These are phyloP conservation scores for Luzula sylvatica DNA, from an alignment of 176 grass and related monocot genomes.

Conservation along the genomic window DNA sequence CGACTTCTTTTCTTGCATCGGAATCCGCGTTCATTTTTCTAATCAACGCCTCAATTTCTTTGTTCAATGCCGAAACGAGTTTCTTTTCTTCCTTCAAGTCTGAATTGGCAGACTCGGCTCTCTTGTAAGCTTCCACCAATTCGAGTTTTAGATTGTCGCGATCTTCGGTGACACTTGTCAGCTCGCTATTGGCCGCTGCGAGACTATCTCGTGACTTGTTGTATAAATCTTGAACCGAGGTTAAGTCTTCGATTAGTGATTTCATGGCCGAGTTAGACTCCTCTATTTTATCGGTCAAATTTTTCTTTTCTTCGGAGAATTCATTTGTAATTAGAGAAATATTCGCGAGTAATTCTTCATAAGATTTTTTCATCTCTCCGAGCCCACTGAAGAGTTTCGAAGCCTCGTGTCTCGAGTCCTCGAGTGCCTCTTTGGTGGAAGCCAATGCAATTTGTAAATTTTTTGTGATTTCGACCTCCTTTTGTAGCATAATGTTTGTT, in stretches of 20 bases:
- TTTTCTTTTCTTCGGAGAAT: conserved; percentile 42
- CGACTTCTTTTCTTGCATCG: conserved; percentile 61
- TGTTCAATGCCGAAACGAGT: conserved; percentile 52
- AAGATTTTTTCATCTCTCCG: conserved; percentile 45
- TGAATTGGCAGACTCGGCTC: conserved; percentile 59
- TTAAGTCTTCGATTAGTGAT: conserved; percentile 60
- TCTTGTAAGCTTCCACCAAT: conserved; percentile 76
- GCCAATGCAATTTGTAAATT: conserved; percentile 48
- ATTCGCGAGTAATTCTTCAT: conserved; percentile 53
- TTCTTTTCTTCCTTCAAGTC: conserved; percentile 78
- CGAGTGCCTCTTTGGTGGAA: conserved; percentile 47
- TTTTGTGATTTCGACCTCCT: conserved; percentile 36
- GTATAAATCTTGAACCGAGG: conserved; percentile 55
- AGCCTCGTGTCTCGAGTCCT: conserved; percentile 41
- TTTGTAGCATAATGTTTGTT: conserved; percentile 44
- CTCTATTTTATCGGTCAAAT: conserved; percentile 45
- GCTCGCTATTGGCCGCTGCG: conserved; percentile 40
- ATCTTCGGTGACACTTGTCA: conserved; percentile 43
- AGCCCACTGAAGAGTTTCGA: conserved; percentile 57
- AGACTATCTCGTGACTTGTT: conserved; percentile 55
- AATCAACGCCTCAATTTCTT: conserved; percentile 59
- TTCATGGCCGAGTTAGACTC: conserved; percentile 58
- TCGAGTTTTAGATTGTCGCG: conserved; percentile 75
- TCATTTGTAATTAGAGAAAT: conserved; percentile 55
- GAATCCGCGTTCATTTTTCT: conserved; percentile 71